Evolutionary conservation across 148 eudicot species (phyloP).

Genomic region (Dysphania ambrosioides): DNA sequence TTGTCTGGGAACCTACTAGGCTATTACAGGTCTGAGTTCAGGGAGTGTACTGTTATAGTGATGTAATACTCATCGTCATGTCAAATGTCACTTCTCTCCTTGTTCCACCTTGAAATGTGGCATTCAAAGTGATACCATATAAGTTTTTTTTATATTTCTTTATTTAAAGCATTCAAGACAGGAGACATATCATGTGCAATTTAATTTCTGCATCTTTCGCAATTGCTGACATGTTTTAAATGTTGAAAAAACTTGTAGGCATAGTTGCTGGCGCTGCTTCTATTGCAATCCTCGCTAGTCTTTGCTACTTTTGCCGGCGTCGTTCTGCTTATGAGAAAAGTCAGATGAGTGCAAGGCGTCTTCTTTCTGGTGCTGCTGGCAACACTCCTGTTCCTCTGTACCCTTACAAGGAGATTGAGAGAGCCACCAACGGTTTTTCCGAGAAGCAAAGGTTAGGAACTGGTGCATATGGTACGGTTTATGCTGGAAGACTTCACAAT

Average conservation of each 20-base stretch:
- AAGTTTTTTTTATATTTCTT: no score
- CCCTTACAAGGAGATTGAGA: conserved; percentile 72
- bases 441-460: conserved; percentile 76
- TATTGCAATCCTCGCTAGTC: conserved; percentile 32
- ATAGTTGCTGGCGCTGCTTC: conserved; percentile 55
- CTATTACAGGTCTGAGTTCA: background rate
- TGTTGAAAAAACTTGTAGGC: conserved; percentile 36
- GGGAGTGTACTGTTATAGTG: background rate
- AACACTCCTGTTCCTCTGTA: conserved; percentile 52
- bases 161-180: no score
- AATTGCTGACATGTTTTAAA: conserved; percentile 9
- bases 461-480: conserved; percentile 91
- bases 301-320: conserved; percentile 49
- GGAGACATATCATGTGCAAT: background rate
- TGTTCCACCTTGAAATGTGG: background rate
- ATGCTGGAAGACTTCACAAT: conserved; percentile 65
- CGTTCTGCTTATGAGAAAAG: conserved; percentile 39
- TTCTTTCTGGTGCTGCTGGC: conserved; percentile 65
- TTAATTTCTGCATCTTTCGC: background rate
- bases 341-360: conserved; percentile 50
- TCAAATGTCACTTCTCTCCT: background rate
- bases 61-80: background rate
- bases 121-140: background rate
- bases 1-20: background rate
- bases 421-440: conserved; percentile 64